Base-by-base conservation (phyloP, 768 basidiomycete species). In the Mycena belliarum region DNA sequence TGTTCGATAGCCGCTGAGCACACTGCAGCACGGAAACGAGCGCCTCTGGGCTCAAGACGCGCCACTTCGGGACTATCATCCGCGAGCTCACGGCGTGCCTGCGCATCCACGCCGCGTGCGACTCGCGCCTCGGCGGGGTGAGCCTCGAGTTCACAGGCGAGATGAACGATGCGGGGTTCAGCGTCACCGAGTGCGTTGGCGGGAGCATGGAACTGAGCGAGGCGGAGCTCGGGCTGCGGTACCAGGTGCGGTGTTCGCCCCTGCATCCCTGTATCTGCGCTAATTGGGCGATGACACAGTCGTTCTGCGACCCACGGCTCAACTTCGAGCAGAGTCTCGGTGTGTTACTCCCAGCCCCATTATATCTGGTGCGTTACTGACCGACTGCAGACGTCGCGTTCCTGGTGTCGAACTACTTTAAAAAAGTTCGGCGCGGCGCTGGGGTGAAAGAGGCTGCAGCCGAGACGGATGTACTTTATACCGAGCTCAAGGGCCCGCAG, bases 291-390 rank as follows among this genome's bases (percentile, higher is more conserved):
- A 10, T 35, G 12, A 15, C 33, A 15, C 14, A 91, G 89, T 87
- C 89, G 1, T 96, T 96, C 75, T 98, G 96, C 68, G 95, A 98
- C 75, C 96, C 95, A 2, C 76, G 95, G 43, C 74, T 98, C 61
- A 96, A 97, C 70, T 94, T 94, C 64, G 95, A 96, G 72, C 95
- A 96, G 71, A 89, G 88, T 43, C 79, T 98, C n/a, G 93, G 93
- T 93, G 64, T 59, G 85, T 76, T 29, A 20, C 6, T 10, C 4
- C 18, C 4, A 18, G 28, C 10, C 14, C 10, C 28, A 3, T 21
- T 15, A 4, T 35, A 2, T 23, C 7, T 14, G 8, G 15, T 2
- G 2, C 4, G 12, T 18, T 33, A 12, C 20, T 11, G 14, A 29
- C 3, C 14, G 14, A 49, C 9, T 23, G n/a, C 18, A 87, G 91